These are phyloP conservation scores for Talaromyces adpressus DNA, from an alignment of 495 filamentous ascomycete species.

Conservation along the genomic window DNA sequence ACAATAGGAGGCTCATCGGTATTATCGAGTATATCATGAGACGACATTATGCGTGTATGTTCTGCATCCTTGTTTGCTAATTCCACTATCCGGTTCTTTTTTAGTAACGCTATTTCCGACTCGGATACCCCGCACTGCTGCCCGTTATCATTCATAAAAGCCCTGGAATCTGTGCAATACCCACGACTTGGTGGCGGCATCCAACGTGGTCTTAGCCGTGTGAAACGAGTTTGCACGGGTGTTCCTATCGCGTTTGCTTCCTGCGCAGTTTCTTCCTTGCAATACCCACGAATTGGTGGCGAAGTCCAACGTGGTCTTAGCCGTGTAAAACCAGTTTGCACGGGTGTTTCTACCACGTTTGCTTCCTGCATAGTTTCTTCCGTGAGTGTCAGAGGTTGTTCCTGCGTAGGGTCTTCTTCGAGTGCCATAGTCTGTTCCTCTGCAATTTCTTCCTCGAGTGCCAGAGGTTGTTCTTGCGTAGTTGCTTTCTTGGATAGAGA, in stretches of 20 bases:
- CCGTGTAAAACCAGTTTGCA: background rate
- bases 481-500: background rate
- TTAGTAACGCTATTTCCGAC: background rate
- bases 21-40: background rate
- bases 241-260: background rate
- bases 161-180: slow-evolving; percentile 2
- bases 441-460: background rate
- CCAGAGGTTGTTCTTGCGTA: background rate
- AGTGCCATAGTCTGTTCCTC: background rate
- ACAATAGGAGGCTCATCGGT: background rate
- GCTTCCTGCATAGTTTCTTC: background rate
- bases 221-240: background rate
- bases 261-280: background rate
- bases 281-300: background rate
- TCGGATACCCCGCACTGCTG: background rate
- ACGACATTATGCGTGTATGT: background rate
- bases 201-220: background rate
- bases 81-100: background rate
- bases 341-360: background rate
- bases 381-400: background rate
- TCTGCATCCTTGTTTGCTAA: background rate
- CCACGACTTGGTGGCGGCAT: background rate
- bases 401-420: background rate
- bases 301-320: background rate
- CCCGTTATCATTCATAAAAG: background rate